Base-by-base conservation (phyloP, 768 basidiomycete species). In the Suillus cothurnatus region DNA sequence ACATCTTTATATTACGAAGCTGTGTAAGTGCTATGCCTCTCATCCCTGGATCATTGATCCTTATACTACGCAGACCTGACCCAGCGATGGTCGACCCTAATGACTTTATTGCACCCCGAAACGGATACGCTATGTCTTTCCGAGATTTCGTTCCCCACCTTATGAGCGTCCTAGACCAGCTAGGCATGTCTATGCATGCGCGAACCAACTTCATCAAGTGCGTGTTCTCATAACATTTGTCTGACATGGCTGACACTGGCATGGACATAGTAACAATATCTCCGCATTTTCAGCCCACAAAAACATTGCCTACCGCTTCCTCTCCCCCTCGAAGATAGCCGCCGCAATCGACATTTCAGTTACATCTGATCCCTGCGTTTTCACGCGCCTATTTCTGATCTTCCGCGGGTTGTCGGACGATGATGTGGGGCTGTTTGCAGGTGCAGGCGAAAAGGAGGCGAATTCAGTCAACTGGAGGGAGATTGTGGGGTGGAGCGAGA, bases 231-330 rank as follows among this genome's bases (percentile, higher is more conserved):
- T 61, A 38, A 47, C 53, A 47, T 32, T 34, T 26, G 15, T n/a
- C 55, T 59, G 58, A 41, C 45, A 66, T 55, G 26, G 68, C 39
- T 61, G 61, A 64, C 45, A 32, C 45, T 41, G 15, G 15, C 39
- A 52, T 59, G 26, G 8, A 21, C 12, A 21, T 68, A 94, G 92
- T 74, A 88, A 91, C 76, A 92, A 94, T 76, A 81, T 94, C 68
- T 81, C 88, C 32, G 79, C 87, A 15, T 94, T 94, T 75, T 80
- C 88, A 12, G 80, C 81, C 19, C 92, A 95, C 78, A 91, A 89
- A 73, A 94, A 95, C 76, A 92, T 95, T 67, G 93, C 93, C 23
- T 95, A 94, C 73, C 88, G 93, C n/a, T 94, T 95, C 76, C 84
- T 95, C 67, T 85, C 88, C 11, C 93, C 92, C 7, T 80, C 82